Base-by-base conservation (phyloP, 2,329 filamentous ascomycete genomes). In the Cytospora schulzeri region DNA sequence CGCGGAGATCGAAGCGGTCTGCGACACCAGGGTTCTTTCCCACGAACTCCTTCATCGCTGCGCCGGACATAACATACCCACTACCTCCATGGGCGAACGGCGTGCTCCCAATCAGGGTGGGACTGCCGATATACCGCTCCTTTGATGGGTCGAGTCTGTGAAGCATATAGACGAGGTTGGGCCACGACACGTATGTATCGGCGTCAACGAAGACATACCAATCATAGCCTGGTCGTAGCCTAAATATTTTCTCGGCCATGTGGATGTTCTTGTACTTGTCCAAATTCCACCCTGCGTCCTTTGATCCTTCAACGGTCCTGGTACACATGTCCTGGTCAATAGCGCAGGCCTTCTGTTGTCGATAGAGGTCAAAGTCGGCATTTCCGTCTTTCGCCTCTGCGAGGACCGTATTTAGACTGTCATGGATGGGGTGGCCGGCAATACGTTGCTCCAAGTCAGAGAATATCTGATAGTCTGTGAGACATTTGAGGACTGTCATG, bases 241-340 rank as follows among this genome's bases (percentile, higher is more conserved):
- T 70, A 69, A 80, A 86, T 0, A 81, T 73, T 73, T 85, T 83
- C 72, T 85, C 80, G 15, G 84, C 80, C 71, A 87, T 85, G 71
- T 86, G 84, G 54, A 86, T 76, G 71, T 85, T 86, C 73, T 88
- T 88, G 76, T 85, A 88, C 74, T 86, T 87, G 75, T 88, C 85
- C 48, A 88, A 72, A 22, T 76, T 77, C 85, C 84, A 87, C 1
- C 77, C 78, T 26, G 78, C 74, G 1, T 52, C 50, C n/a, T 69
- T 45, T 41, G 71, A 65, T 55, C 69, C 71, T 6, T 73, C 63
- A 15, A 68, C 68, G 17, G 74, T 69, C 45, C 69, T 76, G 65
- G 77, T 77, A 68, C 82, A 81, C 60, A 77, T 78, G 52, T 79
- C 78, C 54, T 81, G 78, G 41, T 80, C 77, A 58, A 78, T 71